phyloP scores from a whole-genome alignment of 2,329 filamentous ascomycete genomes.

The Mycosphaerella sp. region DNA sequence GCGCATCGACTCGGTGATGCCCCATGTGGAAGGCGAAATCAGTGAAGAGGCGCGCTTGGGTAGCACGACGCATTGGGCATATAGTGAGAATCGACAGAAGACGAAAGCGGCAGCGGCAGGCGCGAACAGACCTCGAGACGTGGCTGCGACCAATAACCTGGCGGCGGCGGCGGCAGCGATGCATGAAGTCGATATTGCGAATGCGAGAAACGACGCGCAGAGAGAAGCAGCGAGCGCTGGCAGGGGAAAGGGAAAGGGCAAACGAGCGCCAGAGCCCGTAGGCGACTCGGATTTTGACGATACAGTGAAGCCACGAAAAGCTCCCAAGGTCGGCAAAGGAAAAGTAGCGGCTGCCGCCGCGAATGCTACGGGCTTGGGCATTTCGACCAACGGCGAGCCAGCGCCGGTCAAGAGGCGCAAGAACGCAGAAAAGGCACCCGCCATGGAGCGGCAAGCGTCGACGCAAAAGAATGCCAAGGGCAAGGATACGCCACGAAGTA shows the following conservation, averaged over 20 bases:
- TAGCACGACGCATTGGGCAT: conserved; percentile 90
- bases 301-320: conserved; percentile 52
- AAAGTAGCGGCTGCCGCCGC: conserved; percentile 53
- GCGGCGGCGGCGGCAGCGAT: conserved; percentile 65
- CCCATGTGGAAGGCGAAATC: conserved; percentile 79
- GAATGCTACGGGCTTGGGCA: conserved; percentile 46
- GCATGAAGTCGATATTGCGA: conserved; percentile 75
- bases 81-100: conserved; percentile 66
- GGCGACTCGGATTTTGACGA: conserved; percentile 78
- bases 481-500: conserved; percentile 59
- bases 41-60: conserved; percentile 92
- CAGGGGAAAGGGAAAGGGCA: conserved; percentile 65
- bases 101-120: conserved; percentile 50
- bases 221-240: conserved; percentile 43
- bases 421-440: conserved; percentile 64
- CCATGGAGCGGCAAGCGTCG: conserved; percentile 64
- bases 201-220: conserved; percentile 70
- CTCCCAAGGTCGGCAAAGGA: conserved; percentile 53
- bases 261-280: conserved; percentile 51
- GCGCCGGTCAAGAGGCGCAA: conserved; percentile 75
- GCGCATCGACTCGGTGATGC: conserved; percentile 80
- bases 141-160: conserved; percentile 63
- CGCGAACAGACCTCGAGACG: conserved; percentile 71
- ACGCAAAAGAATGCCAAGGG: conserved; percentile 30
- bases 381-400: conserved; percentile 55